Conservation (phyloP, 805 yeast species). For the Candida jianshihensis region DNA sequence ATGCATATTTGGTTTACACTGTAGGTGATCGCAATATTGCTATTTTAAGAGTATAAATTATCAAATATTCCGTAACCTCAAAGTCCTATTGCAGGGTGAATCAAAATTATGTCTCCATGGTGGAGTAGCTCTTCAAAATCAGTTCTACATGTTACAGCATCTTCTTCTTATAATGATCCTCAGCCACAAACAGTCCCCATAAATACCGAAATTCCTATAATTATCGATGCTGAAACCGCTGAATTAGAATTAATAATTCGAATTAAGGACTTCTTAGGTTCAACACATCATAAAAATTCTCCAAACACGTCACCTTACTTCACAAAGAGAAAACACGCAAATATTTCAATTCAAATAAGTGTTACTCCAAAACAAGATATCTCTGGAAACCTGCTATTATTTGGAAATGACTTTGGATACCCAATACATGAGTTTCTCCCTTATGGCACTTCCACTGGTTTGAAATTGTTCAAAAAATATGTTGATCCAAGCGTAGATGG, state of each 20-base stretch:
- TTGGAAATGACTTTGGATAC: slow-evolving; percentile 62
- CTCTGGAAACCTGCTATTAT: slow-evolving; percentile 48
- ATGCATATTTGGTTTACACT: too few relatives aligned
- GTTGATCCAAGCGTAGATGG: slow-evolving; percentile 63
- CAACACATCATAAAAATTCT: slow-evolving; percentile 30
- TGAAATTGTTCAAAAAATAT: slow-evolving; percentile 46
- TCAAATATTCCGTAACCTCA: too few relatives aligned
- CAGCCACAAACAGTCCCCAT: slow-evolving; percentile 30
- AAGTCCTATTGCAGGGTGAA: too few relatives aligned
- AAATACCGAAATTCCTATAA: slow-evolving; percentile 32
- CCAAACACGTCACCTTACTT: slow-evolving; percentile 10
- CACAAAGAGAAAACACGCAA: slow-evolving; percentile 18
- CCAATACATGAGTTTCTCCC: slow-evolving; percentile 57
- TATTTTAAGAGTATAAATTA: too few relatives aligned
- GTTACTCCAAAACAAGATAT: slow-evolving; percentile 36
- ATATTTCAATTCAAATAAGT: slow-evolving; percentile 30
- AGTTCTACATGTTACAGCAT: slow-evolving; percentile 8
- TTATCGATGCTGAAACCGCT: slow-evolving; percentile 33
- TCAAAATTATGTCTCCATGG: background rate
- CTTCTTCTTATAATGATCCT: slow-evolving; percentile 3
- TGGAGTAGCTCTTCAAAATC: background rate
- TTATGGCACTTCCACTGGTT: slow-evolving; percentile 45
- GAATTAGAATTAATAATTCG: slow-evolving; percentile 33
- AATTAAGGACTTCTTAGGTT: slow-evolving; percentile 42
- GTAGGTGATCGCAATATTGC: too few relatives aligned